Conservation (phyloP, 176 grass and related monocot genomes). For the Chrysopogon serrulatus region DNA sequence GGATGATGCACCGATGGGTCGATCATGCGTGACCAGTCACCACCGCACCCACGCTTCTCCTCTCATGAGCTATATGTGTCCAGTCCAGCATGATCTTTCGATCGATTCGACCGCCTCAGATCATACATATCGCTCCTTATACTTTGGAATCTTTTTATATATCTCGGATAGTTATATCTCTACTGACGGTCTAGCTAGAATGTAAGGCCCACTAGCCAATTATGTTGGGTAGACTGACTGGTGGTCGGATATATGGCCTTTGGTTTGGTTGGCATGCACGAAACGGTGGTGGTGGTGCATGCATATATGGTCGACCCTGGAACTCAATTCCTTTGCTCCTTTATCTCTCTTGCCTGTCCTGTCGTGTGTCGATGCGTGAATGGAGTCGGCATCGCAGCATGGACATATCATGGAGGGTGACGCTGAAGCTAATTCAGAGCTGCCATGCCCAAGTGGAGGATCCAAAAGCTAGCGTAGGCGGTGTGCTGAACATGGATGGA, state of each 20-base stretch:
- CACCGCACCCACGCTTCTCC: not conserved
- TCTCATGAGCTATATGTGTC: not conserved
- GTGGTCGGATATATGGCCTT: not conserved
- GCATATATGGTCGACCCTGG: not conserved
- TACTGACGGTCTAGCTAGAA: not conserved
- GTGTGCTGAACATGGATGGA: not conserved
- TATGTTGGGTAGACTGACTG: not conserved
- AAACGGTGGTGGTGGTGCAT: not conserved
- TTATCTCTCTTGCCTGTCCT: not conserved
- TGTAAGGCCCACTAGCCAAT: not conserved
- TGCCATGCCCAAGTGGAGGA: not conserved
- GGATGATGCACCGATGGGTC: not conserved
- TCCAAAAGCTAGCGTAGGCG: no score
- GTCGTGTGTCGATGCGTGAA: not conserved
- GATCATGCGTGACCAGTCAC: not conserved
- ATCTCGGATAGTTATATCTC: no score
- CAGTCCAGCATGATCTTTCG: not conserved
- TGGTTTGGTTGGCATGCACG: not conserved
- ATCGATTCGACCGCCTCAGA: not conserved
- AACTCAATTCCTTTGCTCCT: not conserved
- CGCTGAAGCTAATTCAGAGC: not conserved
- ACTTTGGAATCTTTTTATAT: not conserved
- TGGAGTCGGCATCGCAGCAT: not conserved
- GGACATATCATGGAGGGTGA: not conserved
- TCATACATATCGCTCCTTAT: not conserved